These are phyloP conservation scores for Anisogramma anomala DNA, from an alignment of 2,329 filamentous ascomycete species.

Conservation along the genomic window DNA sequence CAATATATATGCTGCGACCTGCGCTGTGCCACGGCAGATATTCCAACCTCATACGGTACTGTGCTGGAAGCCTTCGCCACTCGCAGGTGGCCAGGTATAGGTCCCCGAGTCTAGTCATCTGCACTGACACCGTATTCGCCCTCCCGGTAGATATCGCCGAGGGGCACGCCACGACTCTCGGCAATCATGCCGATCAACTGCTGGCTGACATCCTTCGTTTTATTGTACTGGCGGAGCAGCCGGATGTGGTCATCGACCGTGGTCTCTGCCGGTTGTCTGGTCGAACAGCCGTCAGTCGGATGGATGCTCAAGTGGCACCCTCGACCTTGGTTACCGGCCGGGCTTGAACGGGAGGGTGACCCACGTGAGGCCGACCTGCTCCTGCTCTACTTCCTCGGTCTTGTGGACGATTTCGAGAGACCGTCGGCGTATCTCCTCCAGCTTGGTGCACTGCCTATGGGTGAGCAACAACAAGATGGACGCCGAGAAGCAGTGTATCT, in stretches of 20 bases:
- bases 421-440: neutral
- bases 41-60: no score
- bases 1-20: no score
- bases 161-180: conserved; percentile 23
- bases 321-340: neutral
- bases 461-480: neutral
- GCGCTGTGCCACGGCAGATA: no score
- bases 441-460: neutral
- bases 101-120: conserved; percentile 16
- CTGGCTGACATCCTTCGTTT: conserved; percentile 27
- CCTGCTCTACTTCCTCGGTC: conserved; percentile 1
- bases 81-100: no score
- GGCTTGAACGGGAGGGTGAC: neutral
- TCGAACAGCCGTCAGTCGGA: neutral
- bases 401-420: neutral
- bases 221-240: conserved; percentile 26
- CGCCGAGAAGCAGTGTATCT: neutral
- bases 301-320: neutral
- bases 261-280: conserved; percentile 16
- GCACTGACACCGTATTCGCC: conserved; percentile 23
- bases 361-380: neutral
- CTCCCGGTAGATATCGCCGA: conserved; percentile 22
- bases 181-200: conserved; percentile 28
- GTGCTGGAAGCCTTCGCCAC: no score
- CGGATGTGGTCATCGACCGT: conserved; percentile 19